phyloP scores from a whole-genome alignment of 805 yeast genomes.

The Torulaspora gathmanii region DNA sequence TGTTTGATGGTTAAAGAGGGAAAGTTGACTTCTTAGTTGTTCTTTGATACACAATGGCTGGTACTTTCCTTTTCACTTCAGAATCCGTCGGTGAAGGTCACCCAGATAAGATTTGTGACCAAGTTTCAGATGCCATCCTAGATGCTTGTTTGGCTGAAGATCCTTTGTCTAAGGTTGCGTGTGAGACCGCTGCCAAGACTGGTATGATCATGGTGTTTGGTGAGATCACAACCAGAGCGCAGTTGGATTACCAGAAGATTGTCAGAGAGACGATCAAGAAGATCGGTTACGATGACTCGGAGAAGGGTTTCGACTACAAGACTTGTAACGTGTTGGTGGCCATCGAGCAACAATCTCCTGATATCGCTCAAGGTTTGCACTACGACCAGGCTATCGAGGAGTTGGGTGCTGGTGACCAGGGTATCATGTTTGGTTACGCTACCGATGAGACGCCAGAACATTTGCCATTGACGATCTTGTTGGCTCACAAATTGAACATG shows the following conservation, averaged over 20 bases:
- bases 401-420: slow-evolving; percentile 99
- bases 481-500: slow-evolving; percentile 93
- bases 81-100: slow-evolving; percentile 94
- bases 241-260: slow-evolving; percentile 92
- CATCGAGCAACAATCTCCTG: slow-evolving; percentile 98
- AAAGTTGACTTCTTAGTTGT: no score
- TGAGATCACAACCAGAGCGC: slow-evolving; percentile 97
- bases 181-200: slow-evolving; percentile 98
- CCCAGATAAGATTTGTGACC: slow-evolving; percentile 97
- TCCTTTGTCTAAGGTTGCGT: slow-evolving; percentile 97
- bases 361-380: slow-evolving; percentile 99
- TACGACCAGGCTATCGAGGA: slow-evolving; percentile 94
- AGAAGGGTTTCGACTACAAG: slow-evolving; percentile 97
- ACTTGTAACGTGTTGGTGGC: slow-evolving; percentile 99
- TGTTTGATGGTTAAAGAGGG: no score
- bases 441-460: slow-evolving; percentile 98
- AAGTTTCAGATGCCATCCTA: slow-evolving; percentile 95
- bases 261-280: slow-evolving; percentile 97
- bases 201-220: slow-evolving; percentile 99
- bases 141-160: slow-evolving; percentile 96
- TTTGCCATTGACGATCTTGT: slow-evolving; percentile 88
- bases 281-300: slow-evolving; percentile 95
- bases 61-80: slow-evolving; percentile 66
- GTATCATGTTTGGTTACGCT: slow-evolving; percentile 99
- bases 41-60: slow-evolving; percentile 21